Conservation (phyloP, 2,329 filamentous ascomycete genomes). For the Monosporascus sp. region DNA sequence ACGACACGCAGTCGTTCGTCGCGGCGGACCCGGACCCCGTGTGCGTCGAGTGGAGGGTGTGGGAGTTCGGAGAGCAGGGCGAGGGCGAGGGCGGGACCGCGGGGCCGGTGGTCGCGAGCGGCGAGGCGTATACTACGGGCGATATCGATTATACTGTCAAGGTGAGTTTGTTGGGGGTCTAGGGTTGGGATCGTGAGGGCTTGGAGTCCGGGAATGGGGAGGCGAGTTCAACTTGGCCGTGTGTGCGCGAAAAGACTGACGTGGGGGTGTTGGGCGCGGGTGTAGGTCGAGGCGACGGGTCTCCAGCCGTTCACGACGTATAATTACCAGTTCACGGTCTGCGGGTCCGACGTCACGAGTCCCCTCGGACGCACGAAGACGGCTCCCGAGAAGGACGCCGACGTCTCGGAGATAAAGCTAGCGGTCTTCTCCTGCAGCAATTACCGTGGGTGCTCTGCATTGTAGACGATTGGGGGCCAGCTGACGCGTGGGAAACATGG, state of each 20-base stretch:
- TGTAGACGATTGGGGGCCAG: background rate
- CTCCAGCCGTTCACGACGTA: slow-evolving; percentile 26
- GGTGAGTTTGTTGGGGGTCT: slow-evolving; percentile 29
- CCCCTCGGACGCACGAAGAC: slow-evolving; percentile 30
- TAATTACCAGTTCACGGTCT: slow-evolving; percentile 28
- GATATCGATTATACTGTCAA: slow-evolving; percentile 75
- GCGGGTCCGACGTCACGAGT: slow-evolving; percentile 24
- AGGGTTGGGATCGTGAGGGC: background rate
- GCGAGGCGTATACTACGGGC: slow-evolving; percentile 61
- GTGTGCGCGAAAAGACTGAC: background rate
- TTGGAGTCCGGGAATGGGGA: background rate
- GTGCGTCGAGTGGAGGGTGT: slow-evolving; percentile 62
- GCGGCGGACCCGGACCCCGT: slow-evolving; percentile 42
- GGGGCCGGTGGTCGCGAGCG: slow-evolving; percentile 45
- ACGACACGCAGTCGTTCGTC: slow-evolving; percentile 44
- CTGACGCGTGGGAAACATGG: slow-evolving; percentile 1
- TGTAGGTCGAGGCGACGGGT: slow-evolving; percentile 47
- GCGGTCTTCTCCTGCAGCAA: slow-evolving; percentile 30
- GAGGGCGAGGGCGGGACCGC: slow-evolving; percentile 47
- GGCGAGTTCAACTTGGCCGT: background rate
- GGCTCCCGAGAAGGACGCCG: slow-evolving; percentile 20
- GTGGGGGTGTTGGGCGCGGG: background rate
- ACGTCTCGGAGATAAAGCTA: slow-evolving; percentile 23
- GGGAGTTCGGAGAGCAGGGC: slow-evolving; percentile 36
- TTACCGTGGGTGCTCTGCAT: slow-evolving; percentile 20